These are phyloP conservation scores for Purshia tridentata DNA, from an alignment of 306 rosid species.

Conservation along the genomic window DNA sequence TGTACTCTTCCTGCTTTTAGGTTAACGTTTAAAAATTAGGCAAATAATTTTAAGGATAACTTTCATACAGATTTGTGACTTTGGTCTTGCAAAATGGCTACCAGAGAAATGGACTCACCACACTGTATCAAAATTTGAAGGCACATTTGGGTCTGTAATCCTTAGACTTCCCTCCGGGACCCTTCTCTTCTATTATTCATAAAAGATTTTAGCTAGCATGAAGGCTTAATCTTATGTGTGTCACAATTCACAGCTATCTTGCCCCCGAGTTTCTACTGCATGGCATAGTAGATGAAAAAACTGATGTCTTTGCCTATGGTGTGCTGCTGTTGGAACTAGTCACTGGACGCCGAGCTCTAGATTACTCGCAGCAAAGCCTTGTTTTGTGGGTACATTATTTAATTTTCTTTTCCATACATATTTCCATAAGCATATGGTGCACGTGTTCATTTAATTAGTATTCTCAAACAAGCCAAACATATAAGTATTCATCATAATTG, in stretches of 20 bases:
- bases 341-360: constrained; percentile 91
- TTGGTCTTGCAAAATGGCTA: constrained; percentile 96
- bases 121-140: constrained; percentile 80
- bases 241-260: constrained; percentile 57
- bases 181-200: constrained; percentile 8
- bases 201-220: neutral
- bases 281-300: constrained; percentile 95
- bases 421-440: neutral
- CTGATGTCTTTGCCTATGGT: constrained; percentile 89
- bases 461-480: neutral
- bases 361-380: constrained; percentile 92
- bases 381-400: constrained; percentile 74
- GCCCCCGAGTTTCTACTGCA: constrained; percentile 93
- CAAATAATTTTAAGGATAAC: neutral
- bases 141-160: constrained; percentile 87
- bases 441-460: neutral
- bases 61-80: constrained; percentile 77
- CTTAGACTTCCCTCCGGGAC: constrained; percentile 2
- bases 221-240: neutral
- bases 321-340: constrained; percentile 82
- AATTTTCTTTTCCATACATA: neutral
- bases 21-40: neutral
- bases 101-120: constrained; percentile 97
- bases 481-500: neutral
- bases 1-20: neutral